Evolutionary conservation across 495 filamentous ascomycete genomes (phyloP), one percentile per base, ranked within the genome.

Genomic region (Hypoxylon lienhwacheense): DNA sequence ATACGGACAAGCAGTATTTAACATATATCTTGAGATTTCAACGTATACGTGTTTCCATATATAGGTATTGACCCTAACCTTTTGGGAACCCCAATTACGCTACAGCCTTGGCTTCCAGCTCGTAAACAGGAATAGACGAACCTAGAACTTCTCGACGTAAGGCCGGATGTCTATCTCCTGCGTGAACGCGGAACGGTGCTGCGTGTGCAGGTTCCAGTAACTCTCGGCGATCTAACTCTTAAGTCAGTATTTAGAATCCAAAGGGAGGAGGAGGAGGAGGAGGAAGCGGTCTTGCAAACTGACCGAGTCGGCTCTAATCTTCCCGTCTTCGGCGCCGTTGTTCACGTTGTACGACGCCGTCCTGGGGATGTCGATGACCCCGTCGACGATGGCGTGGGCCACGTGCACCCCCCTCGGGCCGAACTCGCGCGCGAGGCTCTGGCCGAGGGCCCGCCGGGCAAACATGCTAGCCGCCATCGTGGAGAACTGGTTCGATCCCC

Each of bases 371-470:
- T 95, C 89, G 73, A 97, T 96, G 11, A 91, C 81, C 2, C 89
- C 90, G 66, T 97, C 91, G 47, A 96, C 83, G 47, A 96, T 83
- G 4, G 84, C 81, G 71, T 96, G 91, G 5, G 85, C 80, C 3
- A 97, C 86, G 70, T 97, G 92, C 6, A 97, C 81, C 2, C 92
- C 91, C 66, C 90, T 78, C 0, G 92, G 91, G 0, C 87, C 89
- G 66, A 95, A 97, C 69, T 97, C 92, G 47, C 85, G 79, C 0
- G 90, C 91, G 21, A 97, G 77, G 24, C 78, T 83, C 73, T 95
- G 90, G 1, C 80, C 76, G 42, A 95, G 70, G 0, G 88, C 91
- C 20, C 92, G 80, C 29, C 86, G 69, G 2, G 89, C 91, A 66
- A 88, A 95, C 68, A 95, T 96, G 34, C 84, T 83, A 5, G 83